Evolutionary conservation across 2,329 filamentous ascomycete genomes (phyloP), one percentile per base, ranked within the genome.

Genomic region (Hortaea werneckii): DNA sequence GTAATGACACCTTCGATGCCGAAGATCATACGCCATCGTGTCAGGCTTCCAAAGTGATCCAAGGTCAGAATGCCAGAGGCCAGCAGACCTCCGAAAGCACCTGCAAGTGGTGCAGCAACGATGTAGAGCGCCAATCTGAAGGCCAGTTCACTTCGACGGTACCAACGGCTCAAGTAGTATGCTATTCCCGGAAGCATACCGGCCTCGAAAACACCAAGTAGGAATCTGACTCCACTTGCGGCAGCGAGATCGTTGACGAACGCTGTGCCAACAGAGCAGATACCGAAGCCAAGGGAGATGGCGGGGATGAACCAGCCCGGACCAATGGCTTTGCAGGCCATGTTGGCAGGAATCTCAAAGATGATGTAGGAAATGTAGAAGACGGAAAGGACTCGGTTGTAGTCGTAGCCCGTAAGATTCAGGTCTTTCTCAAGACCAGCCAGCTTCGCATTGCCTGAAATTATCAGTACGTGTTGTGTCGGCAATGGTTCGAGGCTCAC

Each of bases 281-380:
- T 66, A 1, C 80, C 83, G 53, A 85, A 87, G 37, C 72, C 69
- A 1, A 86, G 65, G 0, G 79, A 76, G 29, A 75, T 77, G 4
- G 68, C 59, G 0, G 83, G 83, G 12, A 87, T 73, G 59, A 80
- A 87, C 79, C 80, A 85, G 32, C 81, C 82, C 0, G 83, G 83
- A 0, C 83, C 83, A 4, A 86, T 67, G 68, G 72, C 79, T 62
- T 87, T 87, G 69, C 82, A 86, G 12, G 71, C 63, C 48, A 87
- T 73, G 51, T 80, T 87, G 45, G 72, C 72, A 0, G 84, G 83
- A 37, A 87, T 82, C 61, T 86, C 78, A 53, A 83, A 84, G 41
- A 86, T 27, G 54, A 86, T 85, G 63, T 87, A 87, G 6, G 77
- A 78, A 58, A 87, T 72, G 63, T 83, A 87, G 65, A 87, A 87